Percentiles rank a stretch among this genome's conserved stretches.
phyloP scores from a whole-genome alignment of 306 rosid species.

The Astragalus glycyphyllos region DNA sequence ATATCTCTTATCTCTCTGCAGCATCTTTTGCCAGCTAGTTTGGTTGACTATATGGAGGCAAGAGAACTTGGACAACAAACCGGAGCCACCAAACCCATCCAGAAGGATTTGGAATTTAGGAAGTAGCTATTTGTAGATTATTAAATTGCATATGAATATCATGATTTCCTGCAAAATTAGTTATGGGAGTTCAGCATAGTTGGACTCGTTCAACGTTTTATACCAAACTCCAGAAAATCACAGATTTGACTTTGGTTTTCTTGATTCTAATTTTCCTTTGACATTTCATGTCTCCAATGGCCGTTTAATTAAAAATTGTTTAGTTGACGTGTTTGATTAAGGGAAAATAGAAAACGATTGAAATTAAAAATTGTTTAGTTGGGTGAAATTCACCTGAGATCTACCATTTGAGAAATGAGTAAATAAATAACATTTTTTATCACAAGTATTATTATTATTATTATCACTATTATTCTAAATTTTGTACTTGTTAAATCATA shows the following conservation, averaged over 20 bases:
- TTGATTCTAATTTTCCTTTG: constrained; percentile 13
- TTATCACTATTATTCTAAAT: too few relatives aligned
- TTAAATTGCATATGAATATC: constrained; percentile 17
- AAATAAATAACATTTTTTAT: too few relatives aligned
- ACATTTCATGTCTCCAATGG: constrained; percentile 3
- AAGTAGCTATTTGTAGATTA: neutral
- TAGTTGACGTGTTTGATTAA: neutral
- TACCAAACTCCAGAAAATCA: constrained; percentile 29
- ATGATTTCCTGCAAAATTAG: constrained; percentile 34
- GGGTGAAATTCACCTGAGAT: too few relatives aligned
- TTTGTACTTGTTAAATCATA: too few relatives aligned
- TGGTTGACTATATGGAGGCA: constrained; percentile 37
- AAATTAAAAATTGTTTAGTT: too few relatives aligned
- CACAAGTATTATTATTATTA: too few relatives aligned
- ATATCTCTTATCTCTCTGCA: constrained; percentile 27
- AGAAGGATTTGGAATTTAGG: constrained; percentile 28
- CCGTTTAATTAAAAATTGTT: neutral
- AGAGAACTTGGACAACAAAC: constrained; percentile 27
- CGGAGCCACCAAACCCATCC: constrained; percentile 41
- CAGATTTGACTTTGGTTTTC: constrained; percentile 34
- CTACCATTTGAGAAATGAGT: too few relatives aligned
- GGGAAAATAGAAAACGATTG: neutral
- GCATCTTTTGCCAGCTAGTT: constrained; percentile 47
- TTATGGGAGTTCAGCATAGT: constrained; percentile 14
- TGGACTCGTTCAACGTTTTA: constrained; percentile 38